Base-by-base conservation (phyloP, 169 alveolate species). In the Hammondia hammondi region DNA sequence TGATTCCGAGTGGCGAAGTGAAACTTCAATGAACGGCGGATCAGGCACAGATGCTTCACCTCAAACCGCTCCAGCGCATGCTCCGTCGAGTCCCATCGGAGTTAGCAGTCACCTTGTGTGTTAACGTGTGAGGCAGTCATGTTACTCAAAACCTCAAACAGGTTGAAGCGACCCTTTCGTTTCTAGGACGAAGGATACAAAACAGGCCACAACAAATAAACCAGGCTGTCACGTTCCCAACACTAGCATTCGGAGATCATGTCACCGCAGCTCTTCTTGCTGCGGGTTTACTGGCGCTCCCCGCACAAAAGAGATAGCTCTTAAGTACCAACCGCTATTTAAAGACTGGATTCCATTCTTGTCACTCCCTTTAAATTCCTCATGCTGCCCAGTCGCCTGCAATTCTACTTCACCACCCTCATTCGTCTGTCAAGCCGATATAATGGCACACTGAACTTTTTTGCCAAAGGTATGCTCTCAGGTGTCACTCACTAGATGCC, bases 371-470 rank as follows among this genome's bases (percentile, higher is more conserved):
- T 43, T 32, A 61, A 95, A 95, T 7, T 39, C 32, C 52, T 77
- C 92, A 9, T 92, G 92, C 70, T 92, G 56, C 39, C 61, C 81
- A 67, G 19, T 56, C 35, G 56, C 92, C 70, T 39, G 12, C 29
- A 95, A 6, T 45, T 85, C 95, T 24, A 87, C 94, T 24, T 95
- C 94, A 2, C 96, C 96, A 29, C 96, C 96, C 10, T 85, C 72
- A 72, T 29, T 39, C 4, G 93, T n/a, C 96, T 91, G 91, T 21
- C 61, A 24, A 48, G 24, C 35, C 37, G 57, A 82, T 21, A 2
- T 19, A 39, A 9, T 37, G 39, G 88, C 85, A 46, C 35, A 57
- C 19, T 46, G 61, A 52, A 7, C 19, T 14, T 14, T 52, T 10
- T 2, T 24, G 89, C 27, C 1, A 87, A 88, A 14, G 7, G 43